Evolutionary conservation across 1,284 basidiomycete species (phyloP), one percentile per base, ranked within the genome.

Genomic region (Cryptococcus depauperatus): DNA sequence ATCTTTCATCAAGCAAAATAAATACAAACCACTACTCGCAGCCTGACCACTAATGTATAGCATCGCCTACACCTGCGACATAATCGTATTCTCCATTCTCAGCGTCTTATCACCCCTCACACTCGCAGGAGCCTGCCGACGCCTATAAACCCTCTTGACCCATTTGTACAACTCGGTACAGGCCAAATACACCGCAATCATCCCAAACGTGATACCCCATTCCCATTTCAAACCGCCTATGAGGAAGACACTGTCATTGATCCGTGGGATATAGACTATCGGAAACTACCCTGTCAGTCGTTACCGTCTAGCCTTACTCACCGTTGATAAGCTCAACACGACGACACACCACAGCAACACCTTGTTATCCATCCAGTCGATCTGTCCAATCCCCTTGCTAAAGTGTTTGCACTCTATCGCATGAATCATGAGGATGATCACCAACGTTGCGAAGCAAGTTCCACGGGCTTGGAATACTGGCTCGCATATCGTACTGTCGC

Each of bases 401-500:
- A 68, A 62, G 48, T 70, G 67, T 61, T 72, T 73, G 64, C 71
- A 73, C 47, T 68, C 62, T 51, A 66, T 53, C 3, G 62, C 55
- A 56, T 64, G 68, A 51, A 73, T 62, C 69, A 70, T 55, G 54
- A 73, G 35, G 69, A 75, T 72, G 59, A 78, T 76, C 39, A 76
- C 76, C 16, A 80, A 64, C 0, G 74, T 75, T 10, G 77, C 75
- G 56, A 77, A 79, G 32, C 73, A 73, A 5, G 77, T 75, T 0
- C 74, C 76, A 42, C 79, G 75, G 9, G 75, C 79, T 43, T 75
- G 73, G 69, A 76, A 80, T 3, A 80, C 77, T 32, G 58, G 57
- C 30, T 48, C 41, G 44, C 64, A 62, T 8, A 51, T 44, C 4
- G 35, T 50, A 13, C 41, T 37, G 47, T 57, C 56, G 39, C 57